phyloP scores from a whole-genome alignment of 2,329 filamentous ascomycete species.

The Aspergillus niger region DNA sequence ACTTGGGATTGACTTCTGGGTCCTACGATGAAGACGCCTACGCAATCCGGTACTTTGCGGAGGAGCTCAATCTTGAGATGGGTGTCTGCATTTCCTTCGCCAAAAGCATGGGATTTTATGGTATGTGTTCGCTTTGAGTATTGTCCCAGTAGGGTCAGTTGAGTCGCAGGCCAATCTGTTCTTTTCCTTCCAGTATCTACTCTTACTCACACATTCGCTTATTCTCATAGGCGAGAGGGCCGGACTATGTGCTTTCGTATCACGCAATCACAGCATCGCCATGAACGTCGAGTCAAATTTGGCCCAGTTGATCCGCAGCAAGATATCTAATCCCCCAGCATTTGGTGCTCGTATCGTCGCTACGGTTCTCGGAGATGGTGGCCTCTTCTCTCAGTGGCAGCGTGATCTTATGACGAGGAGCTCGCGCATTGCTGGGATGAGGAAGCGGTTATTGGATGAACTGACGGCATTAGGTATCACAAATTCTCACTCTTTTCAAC shows the following conservation, averaged over 20 bases:
- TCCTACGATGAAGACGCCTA: not conserved
- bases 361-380: not conserved
- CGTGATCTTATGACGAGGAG: not conserved
- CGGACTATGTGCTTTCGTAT: not conserved
- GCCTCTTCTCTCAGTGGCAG: not conserved
- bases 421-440: too few relatives aligned
- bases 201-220: too few relatives aligned
- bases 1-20: not conserved
- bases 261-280: not conserved
- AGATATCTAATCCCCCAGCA: not conserved
- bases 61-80: not conserved
- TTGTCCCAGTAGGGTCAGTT: too few relatives aligned
- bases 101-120: not conserved
- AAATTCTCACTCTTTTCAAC: too few relatives aligned
- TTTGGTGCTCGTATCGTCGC: not conserved
- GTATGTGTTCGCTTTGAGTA: not conserved
- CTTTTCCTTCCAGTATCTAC: too few relatives aligned
- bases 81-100: not conserved
- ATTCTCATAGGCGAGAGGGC: not conserved
- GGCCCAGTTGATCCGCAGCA: not conserved
- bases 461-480: too few relatives aligned
- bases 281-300: not conserved
- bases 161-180: too few relatives aligned
- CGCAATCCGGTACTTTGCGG: not conserved
- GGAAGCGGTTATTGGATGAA: too few relatives aligned